phyloP scores from a whole-genome alignment of 75 land plant species.

The Isoetes taiwanensis region DNA sequence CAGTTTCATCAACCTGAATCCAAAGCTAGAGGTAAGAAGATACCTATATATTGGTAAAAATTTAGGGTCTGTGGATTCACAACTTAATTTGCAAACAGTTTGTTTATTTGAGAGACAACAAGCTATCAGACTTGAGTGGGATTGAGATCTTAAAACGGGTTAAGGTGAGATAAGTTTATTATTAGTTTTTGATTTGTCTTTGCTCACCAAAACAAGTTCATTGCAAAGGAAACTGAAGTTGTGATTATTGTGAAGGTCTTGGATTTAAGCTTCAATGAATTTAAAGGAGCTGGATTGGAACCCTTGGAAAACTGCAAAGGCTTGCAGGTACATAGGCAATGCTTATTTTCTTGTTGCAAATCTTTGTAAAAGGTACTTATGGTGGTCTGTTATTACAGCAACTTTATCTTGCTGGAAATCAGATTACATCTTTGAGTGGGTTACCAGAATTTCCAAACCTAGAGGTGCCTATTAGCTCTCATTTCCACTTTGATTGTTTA shows the following conservation, averaged over 20 bases:
- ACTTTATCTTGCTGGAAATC: constrained; percentile 95
- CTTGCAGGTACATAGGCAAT: constrained; percentile 38
- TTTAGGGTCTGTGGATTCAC: background rate
- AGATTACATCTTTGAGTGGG: constrained; percentile 69
- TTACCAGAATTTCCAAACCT: constrained; percentile 85
- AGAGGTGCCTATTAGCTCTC: constrained; percentile 40
- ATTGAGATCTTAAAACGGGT: constrained; percentile 76
- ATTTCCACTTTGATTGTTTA: background rate
- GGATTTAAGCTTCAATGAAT: constrained; percentile 93
- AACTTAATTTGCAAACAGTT: constrained; percentile 40
- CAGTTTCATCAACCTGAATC: constrained; percentile 49
- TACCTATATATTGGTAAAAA: no score
- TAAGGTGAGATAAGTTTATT: constrained; percentile 38
- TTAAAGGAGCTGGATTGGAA: constrained; percentile 92
- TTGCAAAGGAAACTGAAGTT: background rate
- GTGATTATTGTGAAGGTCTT: constrained; percentile 44
- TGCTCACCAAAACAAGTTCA: background rate
- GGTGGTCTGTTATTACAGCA: constrained; percentile 31
- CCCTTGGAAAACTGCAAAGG: constrained; percentile 75
- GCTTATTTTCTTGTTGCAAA: no score
- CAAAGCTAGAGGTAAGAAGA: constrained; percentile 80
- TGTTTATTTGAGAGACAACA: constrained; percentile 95
- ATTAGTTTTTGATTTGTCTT: background rate
- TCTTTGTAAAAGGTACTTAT: background rate
- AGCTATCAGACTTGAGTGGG: constrained; percentile 65